Conservation (phyloP, 164 flowering plant genomes). For the Euptelea pleiosperma region DNA sequence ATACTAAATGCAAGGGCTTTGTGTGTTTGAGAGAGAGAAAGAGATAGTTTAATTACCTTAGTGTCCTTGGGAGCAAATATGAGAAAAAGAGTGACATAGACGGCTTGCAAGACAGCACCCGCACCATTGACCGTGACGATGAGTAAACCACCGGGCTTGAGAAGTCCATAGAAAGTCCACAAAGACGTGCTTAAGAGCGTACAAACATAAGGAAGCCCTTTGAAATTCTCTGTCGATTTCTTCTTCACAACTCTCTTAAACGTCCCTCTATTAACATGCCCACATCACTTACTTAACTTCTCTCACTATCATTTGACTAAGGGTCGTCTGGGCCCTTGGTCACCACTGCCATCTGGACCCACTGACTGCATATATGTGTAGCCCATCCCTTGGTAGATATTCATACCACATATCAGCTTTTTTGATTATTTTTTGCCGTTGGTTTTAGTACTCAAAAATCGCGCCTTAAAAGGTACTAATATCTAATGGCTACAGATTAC, state of each 20-base stretch:
- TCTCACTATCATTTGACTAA: no score
- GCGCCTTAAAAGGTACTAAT: no score
- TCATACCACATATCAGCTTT: neutral
- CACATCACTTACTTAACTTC: neutral
- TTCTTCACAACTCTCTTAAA: conserved; percentile 57
- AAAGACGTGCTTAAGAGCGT: conserved; percentile 61
- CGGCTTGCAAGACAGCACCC: conserved; percentile 50
- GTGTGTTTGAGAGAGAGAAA: neutral
- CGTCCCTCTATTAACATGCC: conserved; percentile 30
- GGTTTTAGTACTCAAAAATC: no score
- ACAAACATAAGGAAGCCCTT: conserved; percentile 55
- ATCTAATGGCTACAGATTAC: no score
- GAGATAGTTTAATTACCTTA: conserved; percentile 33
- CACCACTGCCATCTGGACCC: no score
- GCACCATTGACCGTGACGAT: conserved; percentile 61
- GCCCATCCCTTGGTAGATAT: no score
- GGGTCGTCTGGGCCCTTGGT: no score
- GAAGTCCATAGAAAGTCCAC: conserved; percentile 75
- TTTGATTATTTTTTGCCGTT: no score
- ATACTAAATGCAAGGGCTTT: no score
- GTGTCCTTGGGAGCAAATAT: conserved; percentile 51
- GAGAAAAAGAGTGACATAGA: conserved; percentile 63
- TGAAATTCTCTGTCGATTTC: conserved; percentile 69
- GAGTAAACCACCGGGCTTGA: conserved; percentile 66
- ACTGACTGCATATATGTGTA: no score